These are phyloP conservation scores for Leptomonas pyrrhocoris DNA, from an alignment of 208 protist genomes.

Conservation along the genomic window DNA sequence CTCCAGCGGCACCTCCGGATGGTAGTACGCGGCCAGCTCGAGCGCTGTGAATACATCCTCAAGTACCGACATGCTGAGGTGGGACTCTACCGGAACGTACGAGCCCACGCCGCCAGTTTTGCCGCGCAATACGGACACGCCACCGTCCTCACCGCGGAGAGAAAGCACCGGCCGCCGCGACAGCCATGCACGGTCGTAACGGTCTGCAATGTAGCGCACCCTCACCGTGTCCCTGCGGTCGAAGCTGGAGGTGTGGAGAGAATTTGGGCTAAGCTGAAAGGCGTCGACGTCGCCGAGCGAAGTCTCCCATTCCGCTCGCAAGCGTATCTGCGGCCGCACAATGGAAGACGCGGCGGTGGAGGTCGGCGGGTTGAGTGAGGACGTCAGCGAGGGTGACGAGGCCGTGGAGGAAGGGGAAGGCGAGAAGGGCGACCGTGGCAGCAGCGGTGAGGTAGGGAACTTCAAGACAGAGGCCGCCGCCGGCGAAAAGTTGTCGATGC, in stretches of 20 bases:
- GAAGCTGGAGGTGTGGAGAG: conserved; percentile 24
- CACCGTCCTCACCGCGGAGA: conserved; percentile 27
- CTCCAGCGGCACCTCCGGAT: conserved; percentile 56
- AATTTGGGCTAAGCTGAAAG: conserved; percentile 37
- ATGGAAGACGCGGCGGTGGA: conserved; percentile 58
- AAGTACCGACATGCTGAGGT: conserved; percentile 35
- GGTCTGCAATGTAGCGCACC: conserved; percentile 73
- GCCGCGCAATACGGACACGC: conserved; percentile 36
- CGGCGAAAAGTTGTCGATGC: conserved; percentile 44
- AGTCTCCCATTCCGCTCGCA: conserved; percentile 51
- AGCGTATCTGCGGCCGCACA: conserved; percentile 51
- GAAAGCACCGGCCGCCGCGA: conserved; percentile 31
- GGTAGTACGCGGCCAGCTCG: conserved; percentile 48
- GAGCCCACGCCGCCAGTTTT: conserved; percentile 50
- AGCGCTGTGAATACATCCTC: conserved; percentile 74
- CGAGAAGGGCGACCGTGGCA: conserved; percentile 25
- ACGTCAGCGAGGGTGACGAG: conserved; percentile 6
- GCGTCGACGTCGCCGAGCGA: conserved; percentile 38
- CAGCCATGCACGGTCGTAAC: conserved; percentile 68
- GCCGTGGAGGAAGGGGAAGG: not conserved
- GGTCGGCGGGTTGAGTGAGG: conserved; percentile 19
- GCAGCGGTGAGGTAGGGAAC: conserved; percentile 32
- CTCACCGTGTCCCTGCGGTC: conserved; percentile 11
- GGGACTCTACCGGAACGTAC: conserved; percentile 7
- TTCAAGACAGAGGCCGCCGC: conserved; percentile 27